Base-by-base conservation (phyloP, 2,329 filamentous ascomycete genomes). In the Colletotrichum spinosum region DNA sequence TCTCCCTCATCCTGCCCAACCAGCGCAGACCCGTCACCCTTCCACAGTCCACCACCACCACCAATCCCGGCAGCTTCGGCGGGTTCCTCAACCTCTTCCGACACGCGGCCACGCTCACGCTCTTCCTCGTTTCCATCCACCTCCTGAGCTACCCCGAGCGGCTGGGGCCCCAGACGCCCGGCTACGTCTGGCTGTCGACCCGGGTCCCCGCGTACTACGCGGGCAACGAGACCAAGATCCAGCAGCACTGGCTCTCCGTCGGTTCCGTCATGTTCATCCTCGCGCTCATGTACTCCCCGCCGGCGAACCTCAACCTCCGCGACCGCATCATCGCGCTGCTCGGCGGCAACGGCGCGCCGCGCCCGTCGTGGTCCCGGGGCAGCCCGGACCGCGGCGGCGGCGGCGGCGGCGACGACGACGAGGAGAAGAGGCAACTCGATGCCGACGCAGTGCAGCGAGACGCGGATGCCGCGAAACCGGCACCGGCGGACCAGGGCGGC, bases 381-480 rank as follows among this genome's bases (percentile, higher is more conserved):
- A 25, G 4, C 4, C 11, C 46, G 1, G 48, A n/a, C 11, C 49
- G 57, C 4, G n/a, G 6, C 4, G n/a, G 6, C 4, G 8, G 39
- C 1, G 48, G 10, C 11, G 41, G 57, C 6, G 48, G 10, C 11
- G 41, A 52, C 6, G 39, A 62, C 33, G 54, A 52, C 1, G 68
- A 70, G 1, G 80, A 80, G 48, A 78, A 81, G 61, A 76, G 78
- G 53, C 84, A 85, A 8, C 12, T 50, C 12, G 48, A 38, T 86
- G 83, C 75, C 88, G 83, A 81, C 83, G 87, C 8, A 68, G 80
- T 80, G 55, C 71, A 80, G 38, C 37, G 25, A 17, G 85, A 85
- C 4, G 80, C 84, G 2, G 75, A 84, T 17, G 80, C 12, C 79
- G 81, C 58, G 2, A 10, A 7, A 7, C 42, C 42, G 0, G 3